A percentile compares a stretch with the other conserved stretches of the same genome.
Conservation (phyloP, 1,139 yeast genomes). For the Lodderomyces metapsilosis region DNA sequence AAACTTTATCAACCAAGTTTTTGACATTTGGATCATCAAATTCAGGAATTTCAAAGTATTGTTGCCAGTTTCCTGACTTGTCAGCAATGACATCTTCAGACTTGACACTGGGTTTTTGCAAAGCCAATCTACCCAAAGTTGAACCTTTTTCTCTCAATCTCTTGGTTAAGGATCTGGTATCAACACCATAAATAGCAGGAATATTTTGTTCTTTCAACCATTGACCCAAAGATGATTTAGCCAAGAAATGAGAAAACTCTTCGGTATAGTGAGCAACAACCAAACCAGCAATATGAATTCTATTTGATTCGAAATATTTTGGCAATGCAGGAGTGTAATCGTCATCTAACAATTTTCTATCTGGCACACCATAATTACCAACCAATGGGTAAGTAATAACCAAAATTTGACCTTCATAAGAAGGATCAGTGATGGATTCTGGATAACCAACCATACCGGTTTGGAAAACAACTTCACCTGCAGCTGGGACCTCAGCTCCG, state of each 20-base stretch:
- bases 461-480: conserved; percentile 99
- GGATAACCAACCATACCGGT: conserved; percentile 99
- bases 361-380: conserved; percentile 99
- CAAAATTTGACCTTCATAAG: conserved; percentile 96
- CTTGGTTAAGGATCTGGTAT: conserved; percentile 93
- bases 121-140: conserved; percentile 79
- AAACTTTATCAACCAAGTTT: conserved; percentile 90
- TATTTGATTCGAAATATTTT: conserved; percentile 86
- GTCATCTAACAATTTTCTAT: conserved; percentile 68
- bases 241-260: conserved; percentile 90
- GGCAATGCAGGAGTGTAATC: conserved; percentile 77
- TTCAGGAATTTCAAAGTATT: conserved; percentile 71
- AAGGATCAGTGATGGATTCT: conserved; percentile 97
- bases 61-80: conserved; percentile 47
- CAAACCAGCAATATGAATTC: conserved; percentile 94
- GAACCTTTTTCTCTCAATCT: conserved; percentile 91
- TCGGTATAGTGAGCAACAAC: conserved; percentile 97
- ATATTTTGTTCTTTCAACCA: conserved; percentile 92
- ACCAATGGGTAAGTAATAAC: conserved; percentile 96
- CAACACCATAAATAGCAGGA: conserved; percentile 98
- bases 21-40: conserved; percentile 92
- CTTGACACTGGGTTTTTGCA: conserved; percentile 50
- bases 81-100: conserved; percentile 28
- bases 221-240: conserved; percentile 84
- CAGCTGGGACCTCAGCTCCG: conserved; percentile 86